Evolutionary conservation across 805 yeast species (phyloP).

Genomic region (Candida peoriensis): DNA sequence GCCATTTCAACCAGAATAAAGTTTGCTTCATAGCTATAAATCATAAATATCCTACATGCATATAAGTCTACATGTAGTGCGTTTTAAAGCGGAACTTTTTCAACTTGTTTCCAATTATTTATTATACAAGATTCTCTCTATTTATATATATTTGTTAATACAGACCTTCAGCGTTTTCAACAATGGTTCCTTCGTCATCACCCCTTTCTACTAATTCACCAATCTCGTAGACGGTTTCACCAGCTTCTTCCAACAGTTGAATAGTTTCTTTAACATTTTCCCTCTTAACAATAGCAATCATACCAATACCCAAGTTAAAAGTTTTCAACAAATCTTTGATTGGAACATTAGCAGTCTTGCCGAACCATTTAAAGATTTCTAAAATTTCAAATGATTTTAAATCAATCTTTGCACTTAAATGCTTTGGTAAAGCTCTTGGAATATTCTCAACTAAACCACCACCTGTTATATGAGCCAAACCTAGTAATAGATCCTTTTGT

Average conservation of each 20-base stretch:
- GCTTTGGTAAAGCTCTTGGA: slow-evolving; percentile 86
- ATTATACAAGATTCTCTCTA: not conserved
- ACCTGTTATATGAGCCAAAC: slow-evolving; percentile 96
- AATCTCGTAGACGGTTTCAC: slow-evolving; percentile 71
- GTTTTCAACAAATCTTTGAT: slow-evolving; percentile 80
- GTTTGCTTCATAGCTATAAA: not conserved
- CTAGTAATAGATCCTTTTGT: slow-evolving; percentile 63
- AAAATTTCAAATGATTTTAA: slow-evolving; percentile 80
- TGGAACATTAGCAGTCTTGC: slow-evolving; percentile 87
- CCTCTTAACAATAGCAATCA: slow-evolving; percentile 79
- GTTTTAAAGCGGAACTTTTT: not conserved
- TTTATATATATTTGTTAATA: too few relatives aligned
- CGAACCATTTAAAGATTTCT: slow-evolving; percentile 90
- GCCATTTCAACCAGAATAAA: slow-evolving; percentile 29
- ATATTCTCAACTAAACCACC: slow-evolving; percentile 96
- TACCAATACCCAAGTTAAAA: slow-evolving; percentile 93
- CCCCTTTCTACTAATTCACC: slow-evolving; percentile 52
- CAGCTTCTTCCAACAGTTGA: slow-evolving; percentile 49
- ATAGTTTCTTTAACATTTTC: slow-evolving; percentile 58
- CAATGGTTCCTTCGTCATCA: slow-evolving; percentile 46
- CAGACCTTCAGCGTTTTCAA: slow-evolving; percentile 33
- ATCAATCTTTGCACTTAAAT: slow-evolving; percentile 77
- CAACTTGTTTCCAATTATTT: not conserved
- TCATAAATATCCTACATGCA: not conserved
- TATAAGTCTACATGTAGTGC: too few relatives aligned